Percentiles rank a stretch among this genome's conserved stretches.
Evolutionary conservation across 2,329 filamentous ascomycete species (phyloP).

Genomic region (Alternaria longipes): DNA sequence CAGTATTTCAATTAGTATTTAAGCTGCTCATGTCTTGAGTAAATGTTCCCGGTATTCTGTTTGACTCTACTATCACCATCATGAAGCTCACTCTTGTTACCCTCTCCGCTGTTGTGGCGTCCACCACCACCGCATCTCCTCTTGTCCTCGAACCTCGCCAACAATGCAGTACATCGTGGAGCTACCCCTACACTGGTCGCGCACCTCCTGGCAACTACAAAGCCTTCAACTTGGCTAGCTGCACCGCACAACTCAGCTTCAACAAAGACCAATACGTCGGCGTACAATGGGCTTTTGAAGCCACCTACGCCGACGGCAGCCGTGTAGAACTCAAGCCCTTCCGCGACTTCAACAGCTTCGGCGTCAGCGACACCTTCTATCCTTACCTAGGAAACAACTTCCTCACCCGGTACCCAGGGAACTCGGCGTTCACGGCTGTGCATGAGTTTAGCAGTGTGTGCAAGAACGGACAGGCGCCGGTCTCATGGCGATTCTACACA

Average conservation of each 20-base stretch:
- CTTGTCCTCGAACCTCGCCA: background rate
- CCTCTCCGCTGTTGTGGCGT: background rate
- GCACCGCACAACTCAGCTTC: conserved; percentile 15
- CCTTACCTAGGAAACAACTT: conserved; percentile 17
- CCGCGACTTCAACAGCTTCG: conserved; percentile 7
- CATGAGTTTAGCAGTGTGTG: conserved; percentile 20
- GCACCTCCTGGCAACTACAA: conserved; percentile 9
- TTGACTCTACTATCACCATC: background rate
- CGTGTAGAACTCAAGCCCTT: conserved; percentile 9
- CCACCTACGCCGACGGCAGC: conserved; percentile 15
- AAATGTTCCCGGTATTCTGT: background rate
- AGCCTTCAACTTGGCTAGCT: conserved; percentile 14
- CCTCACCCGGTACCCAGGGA: conserved; percentile 11
- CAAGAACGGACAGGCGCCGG: conserved; percentile 12
- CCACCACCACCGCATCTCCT: background rate
- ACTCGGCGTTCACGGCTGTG: conserved; percentile 17
- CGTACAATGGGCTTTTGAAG: conserved; percentile 20
- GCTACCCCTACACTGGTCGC: background rate
- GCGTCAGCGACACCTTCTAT: conserved; percentile 15
- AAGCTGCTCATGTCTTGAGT: background rate
- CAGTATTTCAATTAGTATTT: background rate
- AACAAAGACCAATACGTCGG: conserved; percentile 17
- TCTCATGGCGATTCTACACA: conserved; percentile 17
- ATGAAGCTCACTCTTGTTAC: background rate
- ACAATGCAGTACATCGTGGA: background rate